Evolutionary conservation across 768 basidiomycete genomes (phyloP).

Genomic region (Leccinum longicurvipes): DNA sequence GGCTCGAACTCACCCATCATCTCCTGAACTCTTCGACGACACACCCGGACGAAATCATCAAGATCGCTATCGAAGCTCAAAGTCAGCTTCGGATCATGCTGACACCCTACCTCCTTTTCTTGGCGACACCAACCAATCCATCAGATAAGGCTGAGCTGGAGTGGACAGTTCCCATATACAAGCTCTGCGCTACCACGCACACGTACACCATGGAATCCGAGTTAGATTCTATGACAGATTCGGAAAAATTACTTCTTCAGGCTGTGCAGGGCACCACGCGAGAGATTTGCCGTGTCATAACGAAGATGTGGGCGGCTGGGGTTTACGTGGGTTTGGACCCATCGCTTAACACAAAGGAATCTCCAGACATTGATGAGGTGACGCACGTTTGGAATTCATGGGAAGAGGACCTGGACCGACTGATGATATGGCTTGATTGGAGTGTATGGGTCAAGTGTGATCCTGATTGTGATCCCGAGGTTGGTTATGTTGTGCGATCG

Average conservation of each 20-base stretch:
- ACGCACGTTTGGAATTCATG: constrained; percentile 27
- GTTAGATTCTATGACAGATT: constrained; percentile 19
- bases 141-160: neutral
- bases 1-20: constrained; percentile 27
- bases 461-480: constrained; percentile 45
- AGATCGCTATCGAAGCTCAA: constrained; percentile 12
- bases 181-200: constrained; percentile 28
- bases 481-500: constrained; percentile 20
- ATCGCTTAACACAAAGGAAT: constrained; percentile 1
- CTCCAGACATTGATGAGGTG: neutral
- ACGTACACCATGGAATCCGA: constrained; percentile 11
- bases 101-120: constrained; percentile 26
- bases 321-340: constrained; percentile 17
- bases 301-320: constrained; percentile 47
- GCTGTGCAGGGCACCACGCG: constrained; percentile 33
- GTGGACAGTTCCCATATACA: constrained; percentile 34
- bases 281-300: constrained; percentile 46
- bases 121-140: constrained; percentile 4
- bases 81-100: constrained; percentile 28
- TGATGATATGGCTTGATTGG: constrained; percentile 57
- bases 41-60: constrained; percentile 2
- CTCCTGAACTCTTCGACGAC: constrained; percentile 16
- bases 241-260: constrained; percentile 27
- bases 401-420: constrained; percentile 30
- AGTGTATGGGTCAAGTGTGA: constrained; percentile 46